A percentile compares a stretch with the other conserved stretches of the same genome.
phyloP scores from a whole-genome alignment of 768 basidiomycete genomes.

The Multifurca ochricompacta region DNA sequence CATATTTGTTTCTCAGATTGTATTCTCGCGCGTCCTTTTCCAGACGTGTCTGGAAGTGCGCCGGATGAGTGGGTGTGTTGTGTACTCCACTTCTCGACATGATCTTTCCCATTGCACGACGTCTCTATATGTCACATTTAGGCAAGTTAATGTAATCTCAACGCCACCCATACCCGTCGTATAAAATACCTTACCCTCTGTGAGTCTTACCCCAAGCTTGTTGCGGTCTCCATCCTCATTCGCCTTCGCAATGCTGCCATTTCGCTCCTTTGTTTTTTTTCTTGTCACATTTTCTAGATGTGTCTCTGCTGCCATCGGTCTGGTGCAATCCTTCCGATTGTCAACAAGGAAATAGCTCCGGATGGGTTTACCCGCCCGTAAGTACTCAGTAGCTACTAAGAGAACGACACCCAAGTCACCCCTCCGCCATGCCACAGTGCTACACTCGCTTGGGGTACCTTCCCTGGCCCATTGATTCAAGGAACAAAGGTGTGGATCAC shows the following conservation, averaged over 20 bases:
- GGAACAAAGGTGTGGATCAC: not conserved
- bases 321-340: constrained; percentile 18
- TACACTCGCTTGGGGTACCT: not conserved
- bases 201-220: not conserved
- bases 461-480: constrained; percentile 1
- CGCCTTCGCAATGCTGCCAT: not conserved
- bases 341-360: constrained; percentile 20
- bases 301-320: constrained; percentile 20
- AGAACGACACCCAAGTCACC: not conserved
- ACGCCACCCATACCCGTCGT: not conserved
- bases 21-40: no score
- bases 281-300: constrained; percentile 3
- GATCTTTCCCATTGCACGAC: no score
- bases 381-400: not conserved
- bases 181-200: not conserved
- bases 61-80: no score
- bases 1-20: no score
- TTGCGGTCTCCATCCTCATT: not conserved
- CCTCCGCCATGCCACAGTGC: not conserved
- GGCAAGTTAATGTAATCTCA: no score
- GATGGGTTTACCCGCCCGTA: constrained; percentile 23
- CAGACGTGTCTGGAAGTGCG: no score
- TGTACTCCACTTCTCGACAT: no score
- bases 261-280: constrained; percentile 1
- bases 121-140: no score